Evolutionary conservation across 2,329 filamentous ascomycete species (phyloP).

Genomic region (Dendryphion nanum): DNA sequence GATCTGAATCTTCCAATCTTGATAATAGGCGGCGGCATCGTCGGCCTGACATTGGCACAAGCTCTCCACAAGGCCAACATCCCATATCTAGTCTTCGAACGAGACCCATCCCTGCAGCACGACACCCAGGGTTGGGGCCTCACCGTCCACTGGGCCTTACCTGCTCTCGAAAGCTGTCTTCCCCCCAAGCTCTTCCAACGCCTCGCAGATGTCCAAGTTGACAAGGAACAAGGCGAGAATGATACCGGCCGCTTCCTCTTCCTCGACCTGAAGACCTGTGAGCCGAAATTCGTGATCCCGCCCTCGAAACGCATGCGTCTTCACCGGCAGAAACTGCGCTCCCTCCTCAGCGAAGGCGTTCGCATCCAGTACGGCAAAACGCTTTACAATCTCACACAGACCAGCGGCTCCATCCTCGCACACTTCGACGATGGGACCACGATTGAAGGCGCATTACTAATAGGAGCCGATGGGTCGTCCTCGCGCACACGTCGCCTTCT

Average conservation of each 20-base stretch:
- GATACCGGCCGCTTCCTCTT: constrained; percentile 43
- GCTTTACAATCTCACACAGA: constrained; percentile 3
- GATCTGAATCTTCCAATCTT: constrained; percentile 7
- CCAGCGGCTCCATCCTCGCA: neutral
- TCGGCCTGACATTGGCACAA: constrained; percentile 13
- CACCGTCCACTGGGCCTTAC: constrained; percentile 13
- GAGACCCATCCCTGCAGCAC: constrained; percentile 6
- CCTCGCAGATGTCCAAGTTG: constrained; percentile 10
- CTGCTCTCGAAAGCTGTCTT: constrained; percentile 7
- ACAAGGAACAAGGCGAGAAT: constrained; percentile 8
- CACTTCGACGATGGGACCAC: constrained; percentile 9
- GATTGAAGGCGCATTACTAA: constrained; percentile 15
- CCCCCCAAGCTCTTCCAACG: constrained; percentile 2
- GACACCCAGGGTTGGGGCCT: constrained; percentile 12
- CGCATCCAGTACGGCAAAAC: constrained; percentile 6
- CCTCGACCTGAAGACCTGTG: constrained; percentile 41
- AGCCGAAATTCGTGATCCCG: constrained; percentile 41
- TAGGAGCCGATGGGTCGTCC: constrained; percentile 45
- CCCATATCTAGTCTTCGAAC: constrained; percentile 12
- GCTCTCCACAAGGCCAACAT: constrained; percentile 9
- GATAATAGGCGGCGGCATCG: constrained; percentile 13
- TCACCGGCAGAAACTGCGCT: constrained; percentile 6
- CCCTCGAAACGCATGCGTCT: constrained; percentile 39
- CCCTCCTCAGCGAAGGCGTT: constrained; percentile 4
- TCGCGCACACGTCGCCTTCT: constrained; percentile 40